Conservation (phyloP, 1,284 basidiomycete genomes). For the Apiotrichum sp. region DNA sequence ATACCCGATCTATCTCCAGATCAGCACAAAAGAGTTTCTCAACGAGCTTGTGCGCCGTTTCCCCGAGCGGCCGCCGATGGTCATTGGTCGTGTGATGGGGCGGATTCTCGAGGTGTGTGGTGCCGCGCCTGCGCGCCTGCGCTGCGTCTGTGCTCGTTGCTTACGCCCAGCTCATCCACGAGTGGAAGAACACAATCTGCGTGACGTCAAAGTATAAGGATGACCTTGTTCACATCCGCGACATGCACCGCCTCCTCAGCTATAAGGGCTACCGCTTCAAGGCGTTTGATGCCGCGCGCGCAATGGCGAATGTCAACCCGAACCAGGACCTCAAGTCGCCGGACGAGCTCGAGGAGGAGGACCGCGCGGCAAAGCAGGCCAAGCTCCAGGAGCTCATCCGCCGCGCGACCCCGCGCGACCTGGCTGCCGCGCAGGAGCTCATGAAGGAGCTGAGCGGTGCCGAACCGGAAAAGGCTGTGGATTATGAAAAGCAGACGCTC, state of each 20-base stretch:
- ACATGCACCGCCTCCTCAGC: constrained; percentile 91
- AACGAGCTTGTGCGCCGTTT: constrained; percentile 98
- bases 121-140: not conserved
- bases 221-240: constrained; percentile 91
- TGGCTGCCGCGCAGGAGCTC: constrained; percentile 91
- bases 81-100: constrained; percentile 89
- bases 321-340: constrained; percentile 41
- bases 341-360: constrained; percentile 85
- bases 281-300: constrained; percentile 53
- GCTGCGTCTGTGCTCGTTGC: not conserved
- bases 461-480: constrained; percentile 87
- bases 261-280: constrained; percentile 96
- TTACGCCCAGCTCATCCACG: constrained; percentile 57
- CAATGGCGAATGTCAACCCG: constrained; percentile 49
- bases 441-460: constrained; percentile 96
- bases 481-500: constrained; percentile 83
- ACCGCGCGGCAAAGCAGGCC: constrained; percentile 71
- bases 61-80: constrained; percentile 92
- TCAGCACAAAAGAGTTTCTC: constrained; percentile 97
- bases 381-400: constrained; percentile 98
- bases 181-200: constrained; percentile 95
- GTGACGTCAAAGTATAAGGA: constrained; percentile 86
- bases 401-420: constrained; percentile 87
- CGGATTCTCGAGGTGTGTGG: constrained; percentile 72
- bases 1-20: constrained; percentile 94